Evolutionary conservation across 2,329 filamentous ascomycete genomes (phyloP).

Genomic region (Basipetospora chlamydospora): DNA sequence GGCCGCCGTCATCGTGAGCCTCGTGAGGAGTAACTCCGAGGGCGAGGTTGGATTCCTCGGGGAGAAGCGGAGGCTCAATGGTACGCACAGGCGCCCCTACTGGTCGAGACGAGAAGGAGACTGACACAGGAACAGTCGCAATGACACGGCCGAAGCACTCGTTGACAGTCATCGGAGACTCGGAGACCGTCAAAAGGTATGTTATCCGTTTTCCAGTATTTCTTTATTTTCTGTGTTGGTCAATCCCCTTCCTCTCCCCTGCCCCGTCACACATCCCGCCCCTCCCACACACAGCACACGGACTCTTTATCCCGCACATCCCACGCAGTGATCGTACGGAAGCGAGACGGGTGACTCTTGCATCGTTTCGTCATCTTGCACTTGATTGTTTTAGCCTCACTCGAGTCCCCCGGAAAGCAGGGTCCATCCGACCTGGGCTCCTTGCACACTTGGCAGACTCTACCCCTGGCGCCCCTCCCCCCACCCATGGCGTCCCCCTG

Average conservation of each 20-base stretch:
- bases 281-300: slow-evolving; percentile 8
- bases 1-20: slow-evolving; percentile 80
- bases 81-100: no score
- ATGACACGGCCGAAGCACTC: slow-evolving; percentile 93
- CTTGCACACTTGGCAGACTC: no score
- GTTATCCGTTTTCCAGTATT: slow-evolving; percentile 26
- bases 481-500: no score
- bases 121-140: slow-evolving; percentile 57
- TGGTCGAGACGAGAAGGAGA: no score
- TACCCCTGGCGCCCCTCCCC: no score
- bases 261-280: slow-evolving; percentile 2
- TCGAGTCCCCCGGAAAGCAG: no score
- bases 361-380: not conserved
- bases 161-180: slow-evolving; percentile 82
- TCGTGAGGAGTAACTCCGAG: slow-evolving; percentile 82
- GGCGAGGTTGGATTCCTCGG: slow-evolving; percentile 85
- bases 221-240: slow-evolving; percentile 4
- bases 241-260: not conserved
- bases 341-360: not conserved
- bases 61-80: slow-evolving; percentile 84
- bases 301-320: not conserved
- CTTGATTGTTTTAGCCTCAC: slow-evolving; percentile 3
- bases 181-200: slow-evolving; percentile 80
- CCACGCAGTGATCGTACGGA: not conserved
- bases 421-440: no score